phyloP scores from a whole-genome alignment of 2,329 filamentous ascomycete species.

The Paracoccidioides brasiliensis region DNA sequence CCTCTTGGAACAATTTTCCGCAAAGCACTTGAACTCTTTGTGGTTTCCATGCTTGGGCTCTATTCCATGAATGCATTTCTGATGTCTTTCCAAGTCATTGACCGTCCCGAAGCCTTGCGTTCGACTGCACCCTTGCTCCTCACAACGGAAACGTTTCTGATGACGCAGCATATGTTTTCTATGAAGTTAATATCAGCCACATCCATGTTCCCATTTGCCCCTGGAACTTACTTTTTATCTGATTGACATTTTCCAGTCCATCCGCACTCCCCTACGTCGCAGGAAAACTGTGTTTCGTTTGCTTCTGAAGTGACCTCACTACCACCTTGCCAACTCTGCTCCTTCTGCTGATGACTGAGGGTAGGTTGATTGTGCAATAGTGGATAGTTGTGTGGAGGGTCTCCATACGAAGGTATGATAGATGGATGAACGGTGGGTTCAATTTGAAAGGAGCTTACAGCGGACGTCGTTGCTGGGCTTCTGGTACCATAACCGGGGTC shows the following conservation, averaged over 20 bases:
- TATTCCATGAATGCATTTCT: constrained; percentile 19
- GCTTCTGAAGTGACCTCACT: not conserved
- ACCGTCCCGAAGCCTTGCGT: constrained; percentile 59
- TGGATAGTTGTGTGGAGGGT: not conserved
- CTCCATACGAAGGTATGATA: not conserved
- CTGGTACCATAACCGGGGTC: constrained; percentile 28
- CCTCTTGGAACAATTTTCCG: constrained; percentile 43
- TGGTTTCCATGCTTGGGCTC: constrained; percentile 33
- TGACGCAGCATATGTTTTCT: constrained; percentile 72
- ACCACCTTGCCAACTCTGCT: not conserved
- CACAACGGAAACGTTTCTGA: constrained; percentile 52
- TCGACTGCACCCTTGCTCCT: constrained; percentile 44
- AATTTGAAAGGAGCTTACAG: constrained; percentile 16
- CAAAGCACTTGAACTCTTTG: constrained; percentile 48
- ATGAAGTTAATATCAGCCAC: not conserved
- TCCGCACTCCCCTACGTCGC: constrained; percentile 19
- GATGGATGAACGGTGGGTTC: constrained; percentile 7
- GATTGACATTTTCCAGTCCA: constrained; percentile 30
- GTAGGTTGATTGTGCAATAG: not conserved
- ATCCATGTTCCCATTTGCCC: not conserved
- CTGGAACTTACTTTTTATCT: constrained; percentile 24
- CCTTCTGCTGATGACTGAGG: not conserved
- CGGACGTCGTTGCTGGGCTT: constrained; percentile 19
- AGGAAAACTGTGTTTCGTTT: constrained; percentile 15
- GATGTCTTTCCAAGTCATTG: constrained; percentile 71